Evolutionary conservation across 148 eudicot species (phyloP), one percentile per base, ranked within the genome.

Genomic region (Spergularia bocconei): DNA sequence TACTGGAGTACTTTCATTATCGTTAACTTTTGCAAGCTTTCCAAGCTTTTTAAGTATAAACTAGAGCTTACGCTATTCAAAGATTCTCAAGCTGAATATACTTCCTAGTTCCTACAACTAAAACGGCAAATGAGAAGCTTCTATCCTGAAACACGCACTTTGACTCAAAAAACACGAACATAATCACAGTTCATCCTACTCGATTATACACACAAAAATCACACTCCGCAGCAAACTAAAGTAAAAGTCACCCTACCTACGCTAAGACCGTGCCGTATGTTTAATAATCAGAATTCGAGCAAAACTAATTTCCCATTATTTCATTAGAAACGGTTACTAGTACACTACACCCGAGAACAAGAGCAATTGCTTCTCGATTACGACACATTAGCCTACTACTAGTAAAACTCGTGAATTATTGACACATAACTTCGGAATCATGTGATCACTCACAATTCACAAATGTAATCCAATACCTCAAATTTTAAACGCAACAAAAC

Each of bases 31-130:
- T 23, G 20, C 19, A 51, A 7, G 21, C 7, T 0, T 29, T 29
- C 33, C 33, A 29, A 1, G 33, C 33, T 16, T 6, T 56, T 1
- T 56, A 56, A 56, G 2, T 11, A 63, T 63, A 36, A 44, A 63
- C 33, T 63, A 63, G 33, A 7, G 8, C 4, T 29, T 2, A 29
- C 15, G 14, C 6, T n/a, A 33, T 14, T 0, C 2, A 10, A 33
- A n/a, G 2, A 63, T 63, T 33, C 9, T 62, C 17, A 33, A 63
- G 47, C 47, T 14, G 67, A 16, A 33, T 25, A 6, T 41, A 51
- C 70, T 63, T 66, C 70, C 70, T 44, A 47, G 23, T 63, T 66
- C 70, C 70, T 44, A 47, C 51, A 69, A n/a, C 70, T 67, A 23
- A 23, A 21, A n/a, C 17, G 41, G 57, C 57, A 68, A 20, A 48